phyloP scores from a whole-genome alignment of 768 basidiomycete genomes.

The Mycena galopus region DNA sequence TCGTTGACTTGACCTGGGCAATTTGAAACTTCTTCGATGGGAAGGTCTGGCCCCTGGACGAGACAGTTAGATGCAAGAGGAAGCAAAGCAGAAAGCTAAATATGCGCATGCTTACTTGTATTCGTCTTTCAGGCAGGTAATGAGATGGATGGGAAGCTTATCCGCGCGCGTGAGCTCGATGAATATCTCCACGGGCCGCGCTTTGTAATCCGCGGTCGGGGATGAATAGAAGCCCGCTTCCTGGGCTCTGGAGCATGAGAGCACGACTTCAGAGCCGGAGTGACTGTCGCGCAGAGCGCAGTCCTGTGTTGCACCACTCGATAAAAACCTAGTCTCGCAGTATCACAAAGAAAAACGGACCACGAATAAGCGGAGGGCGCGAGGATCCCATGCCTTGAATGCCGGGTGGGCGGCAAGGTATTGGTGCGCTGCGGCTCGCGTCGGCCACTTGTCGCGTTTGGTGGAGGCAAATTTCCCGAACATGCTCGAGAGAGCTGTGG shows the following conservation, averaged over 20 bases:
- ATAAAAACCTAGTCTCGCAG: background rate
- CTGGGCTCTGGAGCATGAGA: slow-evolving; percentile 19
- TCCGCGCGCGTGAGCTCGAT: slow-evolving; percentile 10
- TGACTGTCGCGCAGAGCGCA: slow-evolving; percentile 22
- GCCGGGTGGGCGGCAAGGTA: slow-evolving; percentile 21
- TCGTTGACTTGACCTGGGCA: slow-evolving; percentile 17
- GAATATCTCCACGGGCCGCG: slow-evolving; percentile 26
- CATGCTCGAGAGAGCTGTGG: background rate
- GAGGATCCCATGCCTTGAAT: slow-evolving; percentile 24
- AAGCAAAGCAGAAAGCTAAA: background rate
- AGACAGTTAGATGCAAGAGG: background rate
- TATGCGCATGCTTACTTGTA: slow-evolving; percentile 19
- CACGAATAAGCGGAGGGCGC: slow-evolving; percentile 17
- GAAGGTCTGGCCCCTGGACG: slow-evolving; percentile 16
- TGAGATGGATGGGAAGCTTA: slow-evolving; percentile 23
- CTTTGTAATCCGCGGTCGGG: slow-evolving; percentile 24
- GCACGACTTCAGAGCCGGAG: slow-evolving; percentile 13
- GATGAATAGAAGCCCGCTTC: slow-evolving; percentile 21
- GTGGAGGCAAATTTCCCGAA: slow-evolving; percentile 16
- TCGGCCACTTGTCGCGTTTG: slow-evolving; percentile 25
- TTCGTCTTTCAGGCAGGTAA: slow-evolving; percentile 24
- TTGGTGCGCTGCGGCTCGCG: slow-evolving; percentile 11
- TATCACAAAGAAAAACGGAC: background rate
- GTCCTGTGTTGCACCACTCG: background rate
- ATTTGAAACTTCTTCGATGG: slow-evolving; percentile 28